Evolutionary conservation across 2,329 filamentous ascomycete species (phyloP).

Genomic region (Thelonectria olida): DNA sequence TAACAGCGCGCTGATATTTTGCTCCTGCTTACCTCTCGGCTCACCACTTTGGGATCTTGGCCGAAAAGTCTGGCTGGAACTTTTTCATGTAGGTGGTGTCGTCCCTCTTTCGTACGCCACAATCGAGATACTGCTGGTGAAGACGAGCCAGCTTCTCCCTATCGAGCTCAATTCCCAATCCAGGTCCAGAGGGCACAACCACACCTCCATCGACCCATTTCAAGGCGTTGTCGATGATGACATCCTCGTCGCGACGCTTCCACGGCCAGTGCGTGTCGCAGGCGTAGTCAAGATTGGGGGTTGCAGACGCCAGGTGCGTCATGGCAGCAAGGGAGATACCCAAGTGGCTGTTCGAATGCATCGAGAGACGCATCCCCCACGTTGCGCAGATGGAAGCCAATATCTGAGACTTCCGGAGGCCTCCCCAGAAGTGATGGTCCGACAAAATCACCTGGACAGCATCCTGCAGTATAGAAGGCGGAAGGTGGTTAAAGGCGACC

Average conservation of each 20-base stretch:
- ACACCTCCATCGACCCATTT: slow-evolving; percentile 49
- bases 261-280: slow-evolving; percentile 57
- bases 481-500: slow-evolving; percentile 51
- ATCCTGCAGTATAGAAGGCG: slow-evolving; percentile 47
- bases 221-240: slow-evolving; percentile 48
- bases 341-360: slow-evolving; percentile 55
- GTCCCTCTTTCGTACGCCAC: slow-evolving; percentile 47
- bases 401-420: slow-evolving; percentile 50
- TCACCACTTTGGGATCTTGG: slow-evolving; percentile 46
- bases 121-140: slow-evolving; percentile 50
- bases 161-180: slow-evolving; percentile 50
- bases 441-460: slow-evolving; percentile 53
- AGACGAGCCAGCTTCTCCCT: slow-evolving; percentile 45
- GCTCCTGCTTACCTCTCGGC: no score
- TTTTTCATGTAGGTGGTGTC: slow-evolving; percentile 50
- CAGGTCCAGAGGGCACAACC: slow-evolving; percentile 46
- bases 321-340: slow-evolving; percentile 54
- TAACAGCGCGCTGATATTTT: no score
- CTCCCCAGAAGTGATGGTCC: slow-evolving; percentile 56
- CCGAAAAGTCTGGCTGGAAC: slow-evolving; percentile 47
- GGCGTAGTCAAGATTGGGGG: slow-evolving; percentile 52
- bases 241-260: slow-evolving; percentile 54
- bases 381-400: slow-evolving; percentile 50
- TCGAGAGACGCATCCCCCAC: slow-evolving; percentile 52
- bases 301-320: slow-evolving; percentile 53